Base-by-base conservation (phyloP, 2,329 filamentous ascomycete genomes). In the Hirsutella minnesotensis region DNA sequence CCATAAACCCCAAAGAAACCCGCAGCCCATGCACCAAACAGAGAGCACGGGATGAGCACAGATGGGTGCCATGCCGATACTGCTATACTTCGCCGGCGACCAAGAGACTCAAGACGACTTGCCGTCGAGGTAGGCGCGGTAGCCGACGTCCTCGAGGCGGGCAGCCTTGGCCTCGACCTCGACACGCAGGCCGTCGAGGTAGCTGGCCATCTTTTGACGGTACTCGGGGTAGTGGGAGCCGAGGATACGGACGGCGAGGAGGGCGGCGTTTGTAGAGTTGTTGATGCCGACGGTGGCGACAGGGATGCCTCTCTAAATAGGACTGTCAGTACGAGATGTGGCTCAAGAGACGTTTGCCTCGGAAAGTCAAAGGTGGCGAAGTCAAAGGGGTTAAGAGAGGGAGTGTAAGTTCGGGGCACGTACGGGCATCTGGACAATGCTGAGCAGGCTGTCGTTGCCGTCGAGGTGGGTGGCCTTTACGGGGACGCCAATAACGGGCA, bases 231-330 rank as follows among this genome's bases (percentile, higher is more conserved):
- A 73, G 31, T 65, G 68, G 3, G 73, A 61, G 3, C 80, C 81
- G 3, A 88, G 59, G 29, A 86, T 82, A 16, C 81, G 68, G 18
- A 81, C 72, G 0, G 83, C 83, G n/a, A 86, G 63, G 16, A 87
- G 66, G 0, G 78, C 83, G 0, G 84, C 84, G 53, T 88, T 89
- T 43, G 82, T 82, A 20, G 80, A 83, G 63, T 88, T 88, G 61
- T 86, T 86, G 59, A 88, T 86, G 10, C 78, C 83, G 3, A 89
- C 82, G 0, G 83, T 87, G 5, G 83, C 83, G 13, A 81, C 79
- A 9, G 84, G 84, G 40, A 81, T 75, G 12, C 83, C 83, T 53
- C 73, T 63, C 59, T 63, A 47, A 40, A 21, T 13, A 3, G 5
- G 10, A 9, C 21, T 3, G 10, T 13, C 10, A n/a, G 34, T 36